Evolutionary conservation across 2,329 filamentous ascomycete genomes (phyloP).

Genomic region (Colletotrichum sublineola): DNA sequence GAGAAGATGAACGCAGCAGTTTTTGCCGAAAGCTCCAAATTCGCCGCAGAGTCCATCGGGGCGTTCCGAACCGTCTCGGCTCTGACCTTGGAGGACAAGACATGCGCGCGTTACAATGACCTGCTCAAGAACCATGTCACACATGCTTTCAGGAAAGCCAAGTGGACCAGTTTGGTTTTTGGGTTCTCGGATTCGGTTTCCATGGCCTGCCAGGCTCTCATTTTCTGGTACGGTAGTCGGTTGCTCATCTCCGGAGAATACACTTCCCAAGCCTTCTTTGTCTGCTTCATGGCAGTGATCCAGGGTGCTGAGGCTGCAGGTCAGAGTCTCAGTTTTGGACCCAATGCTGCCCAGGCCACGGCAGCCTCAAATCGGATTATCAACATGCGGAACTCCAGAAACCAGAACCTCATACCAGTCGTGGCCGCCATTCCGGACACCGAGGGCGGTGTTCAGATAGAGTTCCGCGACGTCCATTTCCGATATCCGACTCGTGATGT

Average conservation of each 20-base stretch:
- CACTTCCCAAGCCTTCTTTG: constrained; percentile 61
- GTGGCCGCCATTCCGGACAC: constrained; percentile 58
- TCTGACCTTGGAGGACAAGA: constrained; percentile 77
- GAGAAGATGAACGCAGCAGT: constrained; percentile 77
- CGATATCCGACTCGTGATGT: constrained; percentile 70
- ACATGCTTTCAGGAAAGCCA: constrained; percentile 71
- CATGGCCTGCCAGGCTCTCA: constrained; percentile 72
- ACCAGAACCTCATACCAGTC: constrained; percentile 50
- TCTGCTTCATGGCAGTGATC: constrained; percentile 75
- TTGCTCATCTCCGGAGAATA: constrained; percentile 68
- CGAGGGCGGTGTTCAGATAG: constrained; percentile 67
- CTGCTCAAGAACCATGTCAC: constrained; percentile 72
- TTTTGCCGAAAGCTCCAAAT: constrained; percentile 79
- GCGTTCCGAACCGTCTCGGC: constrained; percentile 80
- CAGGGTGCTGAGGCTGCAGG: constrained; percentile 77
- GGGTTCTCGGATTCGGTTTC: constrained; percentile 77
- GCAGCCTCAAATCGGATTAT: constrained; percentile 73
- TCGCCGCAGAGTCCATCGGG: constrained; percentile 80
- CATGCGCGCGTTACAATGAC: constrained; percentile 70
- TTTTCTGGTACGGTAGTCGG: constrained; percentile 76
- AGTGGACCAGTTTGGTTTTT: constrained; percentile 74
- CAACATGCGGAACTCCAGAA: constrained; percentile 60
- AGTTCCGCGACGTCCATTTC: constrained; percentile 70
- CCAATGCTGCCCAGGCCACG: constrained; percentile 72
- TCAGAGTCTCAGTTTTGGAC: constrained; percentile 75